Evolutionary conservation across 2,329 filamentous ascomycete species (phyloP), one percentile per base, ranked within the genome.

Genomic region (Myriangium duriaei): DNA sequence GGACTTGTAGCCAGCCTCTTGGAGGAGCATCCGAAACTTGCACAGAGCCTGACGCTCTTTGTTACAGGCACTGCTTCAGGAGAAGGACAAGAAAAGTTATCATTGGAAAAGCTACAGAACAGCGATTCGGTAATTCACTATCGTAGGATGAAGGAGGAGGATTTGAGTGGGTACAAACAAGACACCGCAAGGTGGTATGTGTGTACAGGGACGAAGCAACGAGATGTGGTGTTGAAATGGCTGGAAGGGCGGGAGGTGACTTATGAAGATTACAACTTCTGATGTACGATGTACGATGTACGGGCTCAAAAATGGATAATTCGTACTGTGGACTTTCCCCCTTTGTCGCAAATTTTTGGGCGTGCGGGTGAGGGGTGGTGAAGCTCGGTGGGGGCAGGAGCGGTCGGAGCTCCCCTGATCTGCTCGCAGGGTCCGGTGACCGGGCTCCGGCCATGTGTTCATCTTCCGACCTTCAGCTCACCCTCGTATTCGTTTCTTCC

Each of bases 1-100:
- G 63, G 64, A 0, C 56, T 91, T 1, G 79, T 76, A 0, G 49
- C 64, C 1, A 74, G 84, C 45, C 64, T 67, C 0, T 65, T 91
- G 29, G 52, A 60, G 15, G 59, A 55, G 21, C 65, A 72, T 42
- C 63, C 63, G 0, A 63, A 61, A 0, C 56, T 91, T 9, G 70
- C 63, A 0, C 41, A 41, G 0, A 62, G 62, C 11, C 70, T 77
- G 16, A 68, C 47, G 11, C 46, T 91, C 1, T 91, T 81, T 47
- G 56, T 88, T 4, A 86, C 82, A 0, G 68, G 73, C 0, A 45
- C 42, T 18, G 40, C 39, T 5, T 41, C 19, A 2, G 44, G 16
- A 38, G 32, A 41, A 15, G 39, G 32, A 2, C 38, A 50, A 1
- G 44, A 46, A 5, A 42, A 48, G 5, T 51, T 62, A 32, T 52